Evolutionary conservation across 441 rosid genomes (phyloP), one percentile per base, ranked within the genome.

Genomic region (Gossypium schwendimanii): DNA sequence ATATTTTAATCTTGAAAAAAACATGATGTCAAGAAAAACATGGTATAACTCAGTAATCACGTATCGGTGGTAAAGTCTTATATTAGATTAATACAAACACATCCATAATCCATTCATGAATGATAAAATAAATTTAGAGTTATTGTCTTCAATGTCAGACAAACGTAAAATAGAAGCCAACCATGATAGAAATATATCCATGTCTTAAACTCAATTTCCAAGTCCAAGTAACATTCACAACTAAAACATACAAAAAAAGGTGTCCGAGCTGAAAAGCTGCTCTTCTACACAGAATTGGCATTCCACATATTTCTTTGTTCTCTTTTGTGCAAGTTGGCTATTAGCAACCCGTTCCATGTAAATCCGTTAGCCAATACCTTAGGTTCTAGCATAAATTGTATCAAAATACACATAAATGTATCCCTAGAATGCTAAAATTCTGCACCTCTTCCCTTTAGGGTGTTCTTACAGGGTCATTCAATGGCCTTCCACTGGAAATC

Each of bases 171-270:
- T 20, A 11, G 52, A 63, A 11, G 28, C 36, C 21, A 63, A 20
- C 10, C 69, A 20, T 18, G 10, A 4, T 63, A 39, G 68, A 10
- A 21, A 63, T 54, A 28, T 26, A 59, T n/a, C 41, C 39, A 23
- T 65, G 33, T 65, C 36, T 12, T n/a, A 65, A 65, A 45, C 20
- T 65, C 52, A 45, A 64, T 26, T 21, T 23, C 68, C 68, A 39
- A 18, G 52, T 45, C 33, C 54, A 45, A 23, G 54, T 39, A 24
- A 65, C 21, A 45, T 2, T 18, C 55, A 45, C 14, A 21, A 31
- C 33, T 23, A 44, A 45, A 45, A 23, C 33, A 64, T 44, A 12
- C 20, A 14, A 3, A 44, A 39, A 41, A 50, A 39, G 33, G 33
- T 64, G 33, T 0, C 15, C 24, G 5, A 14, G 18, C 54, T 45